Base-by-base conservation (phyloP, 768 basidiomycete genomes). In the Boletus fagicola region DNA sequence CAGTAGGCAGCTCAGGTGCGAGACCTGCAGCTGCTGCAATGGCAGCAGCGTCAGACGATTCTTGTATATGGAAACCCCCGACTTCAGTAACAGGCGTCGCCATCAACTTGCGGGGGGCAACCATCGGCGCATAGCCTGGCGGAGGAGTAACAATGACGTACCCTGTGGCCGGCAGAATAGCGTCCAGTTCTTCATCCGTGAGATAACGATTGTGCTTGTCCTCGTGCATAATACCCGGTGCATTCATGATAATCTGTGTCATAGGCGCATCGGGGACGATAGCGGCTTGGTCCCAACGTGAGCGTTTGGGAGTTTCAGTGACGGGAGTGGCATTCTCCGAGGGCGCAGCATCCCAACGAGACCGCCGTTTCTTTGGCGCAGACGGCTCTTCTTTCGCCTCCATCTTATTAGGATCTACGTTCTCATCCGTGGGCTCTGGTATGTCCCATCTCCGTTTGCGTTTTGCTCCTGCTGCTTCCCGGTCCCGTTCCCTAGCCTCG, bases 181-280 rank as follows among this genome's bases (percentile, higher is more conserved):
- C 85, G 63, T 98, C 92, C 51, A 98, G 84, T 76, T 98, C 97
- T 72, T 98, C 95, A 72, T 98, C 96, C 9, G 91, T 84, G 45
- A 98, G 85, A 66, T 91, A 94, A n/a, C 94, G 84, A 67, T 97
- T 97, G 69, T 97, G 92, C 66, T 94, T 94, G 77, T 98, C 94
- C 64, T 94, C 92, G 60, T 94, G 90, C 76, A 90, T 80, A 62
- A 90, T 82, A 53, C 81, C 79, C 3, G 90, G 91, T 0, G 88
- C 86, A 62, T 92, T 92, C 90, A 92, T 92, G 69, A 92, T 91
- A 49, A 92, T 92, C 42, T 84, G 86, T 1, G 82, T 80, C 81
- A 89, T 88, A 3, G 88, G 87, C 0, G 73, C 79, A 49, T 92
- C 89, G 7, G 82, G 73, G 5, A 85, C 77, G 50, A 82, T 80